Conservation (phyloP, 768 basidiomycete genomes). For the Phanerochaete carnosa region DNA sequence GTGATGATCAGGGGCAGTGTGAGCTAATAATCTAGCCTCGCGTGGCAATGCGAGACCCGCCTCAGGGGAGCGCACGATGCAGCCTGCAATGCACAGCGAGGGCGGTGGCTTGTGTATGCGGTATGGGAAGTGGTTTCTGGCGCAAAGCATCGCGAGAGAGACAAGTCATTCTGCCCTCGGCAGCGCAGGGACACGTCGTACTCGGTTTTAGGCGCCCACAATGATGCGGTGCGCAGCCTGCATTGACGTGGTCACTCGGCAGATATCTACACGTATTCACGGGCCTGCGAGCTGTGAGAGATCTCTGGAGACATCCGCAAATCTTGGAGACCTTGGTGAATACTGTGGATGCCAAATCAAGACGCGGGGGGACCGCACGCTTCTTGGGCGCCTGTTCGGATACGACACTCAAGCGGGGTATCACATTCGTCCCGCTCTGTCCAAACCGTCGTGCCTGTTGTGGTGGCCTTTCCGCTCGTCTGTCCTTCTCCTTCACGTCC, state of each 20-base stretch:
- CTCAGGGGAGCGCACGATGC: too few species aligned
- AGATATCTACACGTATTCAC: too few species aligned
- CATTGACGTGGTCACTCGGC: neutral
- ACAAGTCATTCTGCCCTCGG: neutral
- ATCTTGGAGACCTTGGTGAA: neutral
- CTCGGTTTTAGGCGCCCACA: neutral
- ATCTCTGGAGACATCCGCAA: too few species aligned
- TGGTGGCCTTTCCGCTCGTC: conserved; percentile 4
- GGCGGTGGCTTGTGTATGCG: too few species aligned
- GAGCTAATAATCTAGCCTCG: neutral
- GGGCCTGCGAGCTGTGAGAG: too few species aligned
- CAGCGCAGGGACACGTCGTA: neutral
- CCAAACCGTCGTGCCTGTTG: conserved; percentile 2
- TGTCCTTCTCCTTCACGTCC: conserved; percentile 14
- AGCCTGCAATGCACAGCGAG: too few species aligned
- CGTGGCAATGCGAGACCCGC: neutral
- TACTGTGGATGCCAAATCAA: neutral
- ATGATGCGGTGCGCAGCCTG: neutral
- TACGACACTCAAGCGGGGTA: neutral
- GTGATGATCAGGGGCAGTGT: neutral
- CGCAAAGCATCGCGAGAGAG: neutral
- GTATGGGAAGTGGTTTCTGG: neutral
- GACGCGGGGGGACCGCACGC: neutral
- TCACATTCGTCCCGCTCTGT: neutral
- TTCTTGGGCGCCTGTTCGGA: neutral